Evolutionary conservation across 2,329 filamentous ascomycete genomes (phyloP), one percentile per base, ranked within the genome.

Genomic region (Dothistroma pini): DNA sequence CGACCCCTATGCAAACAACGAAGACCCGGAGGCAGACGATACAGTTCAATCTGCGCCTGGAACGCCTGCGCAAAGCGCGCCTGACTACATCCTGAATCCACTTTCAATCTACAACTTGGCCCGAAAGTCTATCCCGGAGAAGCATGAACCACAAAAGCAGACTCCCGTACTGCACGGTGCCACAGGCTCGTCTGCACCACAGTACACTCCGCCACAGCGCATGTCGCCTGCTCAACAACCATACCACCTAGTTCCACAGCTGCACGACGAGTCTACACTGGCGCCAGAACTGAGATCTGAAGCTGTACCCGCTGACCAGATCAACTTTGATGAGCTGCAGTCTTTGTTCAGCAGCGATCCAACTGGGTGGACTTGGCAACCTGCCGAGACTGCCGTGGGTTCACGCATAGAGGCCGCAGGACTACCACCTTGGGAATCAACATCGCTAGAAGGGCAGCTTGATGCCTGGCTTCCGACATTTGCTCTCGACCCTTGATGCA

Each of bases 331-430:
- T 34, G 66, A 67, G 49, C 58, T 69, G 34, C 65, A 67, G 34
- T 63, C 61, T 7, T 57, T 69, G 14, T 69, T 69, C 62, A 64
- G 63, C 3, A 69, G 65, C 49, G 66, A 69, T 56, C 66, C 66
- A 12, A 66, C 66, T 4, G 66, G 66, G 2, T 67, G 66, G 65
- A 67, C 66, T 38, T 69, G 66, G 66, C 66, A 69, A 53, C 66
- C 66, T 22, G 65, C 65, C n/a, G 66, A 69, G 44, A 69, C 66
- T 29, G 66, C 65, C 38, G 62, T 69, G 8, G 66, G 65, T 6
- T 66, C 65, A 29, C 55, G 64, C 38, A 64, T 60, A 51, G 65
- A 67, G 48, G 63, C 63, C 12, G 63, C 61, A 21, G 66, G 63
- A 38, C 34, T 69, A 35, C 66, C 66, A 38, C 66, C 66, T 32